phyloP scores from a whole-genome alignment of 192 early-diverging fungal genomes.

The Polychytrium aggregatum region DNA sequence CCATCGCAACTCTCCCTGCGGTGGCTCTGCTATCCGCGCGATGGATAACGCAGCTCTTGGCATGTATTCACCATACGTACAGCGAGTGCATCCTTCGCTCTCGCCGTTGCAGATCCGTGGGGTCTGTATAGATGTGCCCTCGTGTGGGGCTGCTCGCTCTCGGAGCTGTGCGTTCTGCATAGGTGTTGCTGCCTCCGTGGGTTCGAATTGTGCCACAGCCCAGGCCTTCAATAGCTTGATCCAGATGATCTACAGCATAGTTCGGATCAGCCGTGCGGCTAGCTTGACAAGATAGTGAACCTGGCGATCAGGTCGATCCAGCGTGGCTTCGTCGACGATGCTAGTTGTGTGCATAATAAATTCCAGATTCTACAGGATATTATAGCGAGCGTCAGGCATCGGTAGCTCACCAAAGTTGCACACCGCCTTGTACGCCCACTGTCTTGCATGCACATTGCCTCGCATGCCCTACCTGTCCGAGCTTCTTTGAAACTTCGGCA shows the following conservation, averaged over 20 bases:
- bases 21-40: no score
- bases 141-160: no score
- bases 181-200: no score
- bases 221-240: no score
- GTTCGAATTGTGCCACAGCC: no score
- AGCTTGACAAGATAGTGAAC: conserved; percentile 42
- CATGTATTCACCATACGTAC: no score
- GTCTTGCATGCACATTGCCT: background rate
- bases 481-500: conserved; percentile 26
- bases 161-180: no score
- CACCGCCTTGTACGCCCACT: background rate
- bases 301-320: conserved; percentile 32
- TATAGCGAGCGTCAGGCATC: background rate
- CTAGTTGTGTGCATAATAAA: conserved; percentile 28
- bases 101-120: no score
- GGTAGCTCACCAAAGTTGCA: background rate
- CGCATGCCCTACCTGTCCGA: conserved; percentile 42
- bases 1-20: no score
- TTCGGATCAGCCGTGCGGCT: conserved; percentile 39
- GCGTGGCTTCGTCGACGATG: conserved; percentile 35
- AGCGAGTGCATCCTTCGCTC: no score
- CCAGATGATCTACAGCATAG: conserved; percentile 41
- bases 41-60: no score
- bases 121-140: no score
- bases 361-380: conserved; percentile 34